Evolutionary conservation across 2,329 filamentous ascomycete species (phyloP).

Genomic region (Zopfia rhizophila): DNA sequence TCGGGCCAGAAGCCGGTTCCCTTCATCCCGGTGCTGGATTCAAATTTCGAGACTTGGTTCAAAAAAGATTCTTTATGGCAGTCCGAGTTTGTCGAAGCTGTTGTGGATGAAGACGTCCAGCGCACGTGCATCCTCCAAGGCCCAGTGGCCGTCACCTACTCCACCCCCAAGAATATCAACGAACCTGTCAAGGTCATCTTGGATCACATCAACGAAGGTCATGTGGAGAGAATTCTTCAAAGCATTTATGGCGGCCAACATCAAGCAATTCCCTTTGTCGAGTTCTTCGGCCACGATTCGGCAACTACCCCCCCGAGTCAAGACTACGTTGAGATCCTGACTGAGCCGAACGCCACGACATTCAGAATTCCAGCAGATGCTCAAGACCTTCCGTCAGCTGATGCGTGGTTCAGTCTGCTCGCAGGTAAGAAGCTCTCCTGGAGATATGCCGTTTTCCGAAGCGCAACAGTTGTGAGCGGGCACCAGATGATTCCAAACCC

Average conservation of each 20-base stretch:
- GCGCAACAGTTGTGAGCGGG: conserved; percentile 22
- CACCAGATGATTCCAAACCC: conserved; percentile 25
- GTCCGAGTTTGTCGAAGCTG: conserved; percentile 50
- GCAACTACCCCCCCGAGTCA: conserved; percentile 13
- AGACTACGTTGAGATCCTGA: conserved; percentile 14
- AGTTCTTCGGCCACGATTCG: conserved; percentile 25
- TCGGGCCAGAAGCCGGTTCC: conserved; percentile 48
- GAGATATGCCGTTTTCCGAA: conserved; percentile 24
- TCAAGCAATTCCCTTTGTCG: conserved; percentile 19
- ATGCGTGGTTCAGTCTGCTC: conserved; percentile 24
- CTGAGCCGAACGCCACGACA: conserved; percentile 20
- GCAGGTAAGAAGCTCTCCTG: conserved; percentile 25
- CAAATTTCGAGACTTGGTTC: conserved; percentile 52
- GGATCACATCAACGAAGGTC: conserved; percentile 21
- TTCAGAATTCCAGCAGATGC: conserved; percentile 21
- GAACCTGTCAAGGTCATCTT: conserved; percentile 27
- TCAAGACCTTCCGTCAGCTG: conserved; percentile 15
- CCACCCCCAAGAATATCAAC: conserved; percentile 24
- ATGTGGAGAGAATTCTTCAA: conserved; percentile 20
- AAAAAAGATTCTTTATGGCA: conserved; percentile 57
- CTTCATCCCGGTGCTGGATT: conserved; percentile 49
- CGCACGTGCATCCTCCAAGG: conserved; percentile 51
- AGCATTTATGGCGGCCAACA: conserved; percentile 13
- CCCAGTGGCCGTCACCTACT: conserved; percentile 43
- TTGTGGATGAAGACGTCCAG: conserved; percentile 46